Conservation (phyloP, 2,329 filamentous ascomycete species). For the Penicillium expansum region DNA sequence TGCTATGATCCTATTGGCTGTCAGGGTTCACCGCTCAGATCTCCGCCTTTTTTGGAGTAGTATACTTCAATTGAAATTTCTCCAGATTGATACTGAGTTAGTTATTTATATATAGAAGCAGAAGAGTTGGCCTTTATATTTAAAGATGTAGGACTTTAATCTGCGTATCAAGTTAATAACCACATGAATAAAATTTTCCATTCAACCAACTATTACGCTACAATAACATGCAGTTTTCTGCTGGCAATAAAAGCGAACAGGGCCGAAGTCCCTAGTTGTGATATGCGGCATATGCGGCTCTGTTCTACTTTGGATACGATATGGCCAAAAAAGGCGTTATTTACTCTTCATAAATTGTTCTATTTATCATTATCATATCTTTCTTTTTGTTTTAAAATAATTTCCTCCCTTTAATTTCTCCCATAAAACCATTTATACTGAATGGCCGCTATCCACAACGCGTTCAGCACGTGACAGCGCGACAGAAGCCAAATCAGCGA, state of each 20-base stretch:
- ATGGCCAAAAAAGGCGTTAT: not conserved
- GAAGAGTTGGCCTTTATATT: not conserved
- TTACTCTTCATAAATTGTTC: not conserved
- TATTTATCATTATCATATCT: not conserved
- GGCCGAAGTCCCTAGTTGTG: not conserved
- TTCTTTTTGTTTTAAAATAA: not conserved
- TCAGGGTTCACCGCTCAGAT: fast-evolving
- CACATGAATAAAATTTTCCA: not conserved
- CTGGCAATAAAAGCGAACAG: not conserved
- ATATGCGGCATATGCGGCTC: not conserved
- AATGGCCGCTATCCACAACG: not conserved
- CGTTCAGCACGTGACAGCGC: conserved; percentile 5
- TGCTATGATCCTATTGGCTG: not conserved
- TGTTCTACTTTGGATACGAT: not conserved
- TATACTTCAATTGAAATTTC: not conserved
- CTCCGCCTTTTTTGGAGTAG: not conserved
- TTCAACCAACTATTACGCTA: not conserved
- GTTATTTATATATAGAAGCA: not conserved
- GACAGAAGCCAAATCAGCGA: not conserved
- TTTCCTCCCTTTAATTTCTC: not conserved
- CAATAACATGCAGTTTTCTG: not conserved
- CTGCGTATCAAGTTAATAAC: not conserved
- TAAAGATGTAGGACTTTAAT: not conserved
- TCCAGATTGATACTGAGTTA: not conserved
- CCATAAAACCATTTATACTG: not conserved